Conservation (phyloP, 345 rosid genomes). For the Clarkia xantiana region DNA sequence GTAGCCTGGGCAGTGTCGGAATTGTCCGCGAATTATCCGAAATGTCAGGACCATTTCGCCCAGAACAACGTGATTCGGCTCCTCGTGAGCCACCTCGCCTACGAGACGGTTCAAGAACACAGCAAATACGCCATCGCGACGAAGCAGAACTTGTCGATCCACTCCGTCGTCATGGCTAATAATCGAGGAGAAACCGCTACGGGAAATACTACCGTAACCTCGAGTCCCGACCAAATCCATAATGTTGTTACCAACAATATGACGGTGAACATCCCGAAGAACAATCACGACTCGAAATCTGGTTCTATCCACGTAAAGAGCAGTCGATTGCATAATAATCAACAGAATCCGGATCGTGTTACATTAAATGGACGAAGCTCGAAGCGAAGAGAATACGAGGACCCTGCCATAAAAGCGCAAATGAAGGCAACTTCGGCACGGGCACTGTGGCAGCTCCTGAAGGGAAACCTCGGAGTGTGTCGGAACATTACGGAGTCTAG, state of each 20-base stretch:
- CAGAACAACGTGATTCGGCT: constrained; percentile 15
- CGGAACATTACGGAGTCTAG: constrained; percentile 13
- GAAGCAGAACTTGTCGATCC: constrained; percentile 10
- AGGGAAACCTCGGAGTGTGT: constrained; percentile 7
- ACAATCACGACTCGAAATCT: not conserved
- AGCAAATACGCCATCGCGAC: constrained; percentile 10
- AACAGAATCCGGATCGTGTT: no score
- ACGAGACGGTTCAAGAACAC: constrained; percentile 18
- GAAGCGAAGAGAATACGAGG: constrained; percentile 11
- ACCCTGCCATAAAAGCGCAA: constrained; percentile 1
- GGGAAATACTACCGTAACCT: no score
- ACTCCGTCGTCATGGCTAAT: constrained; percentile 12
- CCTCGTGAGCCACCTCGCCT: constrained; percentile 17
- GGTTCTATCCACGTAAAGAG: no score
- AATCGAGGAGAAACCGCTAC: no score
- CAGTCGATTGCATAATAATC: no score
- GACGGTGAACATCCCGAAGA: not conserved
- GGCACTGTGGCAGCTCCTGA: constrained; percentile 12
- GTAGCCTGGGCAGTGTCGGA: constrained; percentile 20
- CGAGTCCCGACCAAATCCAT: no score
- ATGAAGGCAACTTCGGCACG: constrained; percentile 10
- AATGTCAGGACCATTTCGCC: constrained; percentile 20
- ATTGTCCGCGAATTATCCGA: constrained; percentile 13
- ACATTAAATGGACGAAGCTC: no score
- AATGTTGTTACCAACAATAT: no score